A percentile compares a stretch with the other conserved stretches of the same genome.
phyloP scores from a whole-genome alignment of 2,329 filamentous ascomycete species.

The Aspergillus eucalypticola region DNA sequence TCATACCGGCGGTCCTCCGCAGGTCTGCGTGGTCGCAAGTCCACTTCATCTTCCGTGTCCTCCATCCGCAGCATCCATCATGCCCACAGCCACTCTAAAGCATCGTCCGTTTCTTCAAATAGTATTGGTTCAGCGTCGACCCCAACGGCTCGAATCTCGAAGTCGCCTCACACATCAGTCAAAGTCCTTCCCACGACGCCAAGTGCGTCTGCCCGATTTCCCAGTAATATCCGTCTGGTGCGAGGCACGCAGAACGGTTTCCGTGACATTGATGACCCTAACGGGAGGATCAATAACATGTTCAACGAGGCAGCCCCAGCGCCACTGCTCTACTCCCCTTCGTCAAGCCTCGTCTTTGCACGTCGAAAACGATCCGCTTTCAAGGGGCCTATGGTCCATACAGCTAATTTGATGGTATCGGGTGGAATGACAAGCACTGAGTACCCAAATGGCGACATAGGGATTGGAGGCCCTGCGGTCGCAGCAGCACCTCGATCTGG shows the following conservation, averaged over 20 bases:
- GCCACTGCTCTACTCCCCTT: slow-evolving; percentile 41
- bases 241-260: slow-evolving; percentile 49
- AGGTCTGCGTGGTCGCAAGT: slow-evolving; percentile 87
- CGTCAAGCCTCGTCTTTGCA: slow-evolving; percentile 48
- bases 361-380: slow-evolving; percentile 48
- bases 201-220: slow-evolving; percentile 69
- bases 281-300: slow-evolving; percentile 29
- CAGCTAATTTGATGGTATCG: slow-evolving; percentile 37
- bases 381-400: slow-evolving; percentile 47
- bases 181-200: slow-evolving; percentile 95
- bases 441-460: slow-evolving; percentile 32
- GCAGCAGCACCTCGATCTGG: slow-evolving; percentile 25
- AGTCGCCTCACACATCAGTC: slow-evolving; percentile 84
- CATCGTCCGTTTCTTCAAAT: slow-evolving; percentile 85
- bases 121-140: slow-evolving; percentile 68
- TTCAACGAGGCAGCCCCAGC: slow-evolving; percentile 43
- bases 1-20: slow-evolving; percentile 79
- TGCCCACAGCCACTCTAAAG: slow-evolving; percentile 87
- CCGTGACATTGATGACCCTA: slow-evolving; percentile 28
- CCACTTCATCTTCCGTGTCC: slow-evolving; percentile 91
- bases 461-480: slow-evolving; percentile 19
- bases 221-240: slow-evolving; percentile 81
- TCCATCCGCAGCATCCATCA: slow-evolving; percentile 90
- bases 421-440: slow-evolving; percentile 38
- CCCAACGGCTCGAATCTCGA: slow-evolving; percentile 65